Evolutionary conservation across 2,329 filamentous ascomycete genomes (phyloP).

Genomic region (Exutisphaerella laricina): DNA sequence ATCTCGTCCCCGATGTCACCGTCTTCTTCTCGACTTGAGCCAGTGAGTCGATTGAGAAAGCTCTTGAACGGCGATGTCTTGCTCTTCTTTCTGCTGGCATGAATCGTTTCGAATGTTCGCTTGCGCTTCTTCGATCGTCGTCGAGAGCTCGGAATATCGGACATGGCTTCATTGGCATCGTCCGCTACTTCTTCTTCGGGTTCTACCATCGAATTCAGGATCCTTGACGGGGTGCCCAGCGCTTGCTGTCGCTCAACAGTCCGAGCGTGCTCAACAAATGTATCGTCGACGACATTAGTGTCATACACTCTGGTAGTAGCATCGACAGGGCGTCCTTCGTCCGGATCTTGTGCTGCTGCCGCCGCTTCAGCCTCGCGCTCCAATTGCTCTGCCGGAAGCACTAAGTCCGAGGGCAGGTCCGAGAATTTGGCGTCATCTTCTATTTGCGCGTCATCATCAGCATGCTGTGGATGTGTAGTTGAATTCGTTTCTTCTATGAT

Average conservation of each 20-base stretch:
- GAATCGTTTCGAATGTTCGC: background rate
- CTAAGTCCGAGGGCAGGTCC: constrained; percentile 25
- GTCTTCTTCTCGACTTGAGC: constrained; percentile 24
- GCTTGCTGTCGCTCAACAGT: background rate
- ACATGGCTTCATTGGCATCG: background rate
- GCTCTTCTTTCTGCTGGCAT: constrained; percentile 25
- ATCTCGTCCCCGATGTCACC: constrained; percentile 39
- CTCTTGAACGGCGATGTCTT: constrained; percentile 27
- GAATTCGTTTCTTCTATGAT: background rate
- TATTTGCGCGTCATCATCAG: background rate
- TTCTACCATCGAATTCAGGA: constrained; percentile 8
- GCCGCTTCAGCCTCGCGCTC: constrained; percentile 24
- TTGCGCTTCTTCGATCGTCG: constrained; percentile 2
- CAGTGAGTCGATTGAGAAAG: constrained; percentile 23
- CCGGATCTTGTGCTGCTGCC: constrained; percentile 3
- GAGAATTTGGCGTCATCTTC: constrained; percentile 3
- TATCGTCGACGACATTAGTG: background rate
- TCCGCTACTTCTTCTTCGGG: too few species aligned
- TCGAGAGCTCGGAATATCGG: background rate
- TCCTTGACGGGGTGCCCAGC: constrained; percentile 5
- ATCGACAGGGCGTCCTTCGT: background rate
- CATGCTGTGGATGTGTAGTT: background rate
- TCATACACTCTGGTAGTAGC: too few species aligned
- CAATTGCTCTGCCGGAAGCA: constrained; percentile 24
- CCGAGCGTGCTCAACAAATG: background rate